These are phyloP conservation scores for Chaetomiaceae sp. DNA, from an alignment of 2,329 filamentous ascomycete genomes.

Conservation along the genomic window DNA sequence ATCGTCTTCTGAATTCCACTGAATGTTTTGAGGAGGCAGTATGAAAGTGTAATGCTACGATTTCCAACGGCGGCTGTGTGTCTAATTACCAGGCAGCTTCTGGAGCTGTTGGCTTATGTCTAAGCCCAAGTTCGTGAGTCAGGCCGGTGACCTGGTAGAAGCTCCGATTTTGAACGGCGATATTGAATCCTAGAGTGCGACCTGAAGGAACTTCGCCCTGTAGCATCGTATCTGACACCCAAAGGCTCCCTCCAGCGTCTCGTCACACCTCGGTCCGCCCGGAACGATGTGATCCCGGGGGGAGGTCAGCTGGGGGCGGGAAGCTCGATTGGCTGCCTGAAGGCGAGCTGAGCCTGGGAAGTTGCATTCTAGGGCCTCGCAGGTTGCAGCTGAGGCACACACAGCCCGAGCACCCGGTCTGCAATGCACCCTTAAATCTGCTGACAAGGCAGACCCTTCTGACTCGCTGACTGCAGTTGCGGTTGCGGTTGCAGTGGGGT, in stretches of 20 bases:
- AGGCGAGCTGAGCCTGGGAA: conserved; percentile 8
- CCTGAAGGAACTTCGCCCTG: background rate
- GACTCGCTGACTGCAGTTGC: background rate
- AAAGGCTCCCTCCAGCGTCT: background rate
- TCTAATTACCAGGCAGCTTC: too few species aligned
- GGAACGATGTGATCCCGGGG: conserved; percentile 1
- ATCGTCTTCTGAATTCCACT: too few species aligned
- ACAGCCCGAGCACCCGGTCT: background rate
- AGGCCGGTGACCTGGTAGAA: too few species aligned
- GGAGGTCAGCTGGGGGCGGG: background rate
- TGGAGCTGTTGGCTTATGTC: too few species aligned
- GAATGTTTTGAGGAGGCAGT: too few species aligned
- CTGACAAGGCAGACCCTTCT: conserved; percentile 4
- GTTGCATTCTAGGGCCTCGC: conserved; percentile 9
- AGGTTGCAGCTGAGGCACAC: conserved; percentile 12
- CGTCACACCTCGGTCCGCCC: background rate
- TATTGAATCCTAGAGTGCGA: too few species aligned
- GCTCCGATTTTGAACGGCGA: too few species aligned
- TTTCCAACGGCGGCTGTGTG: too few species aligned
- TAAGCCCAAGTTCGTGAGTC: too few species aligned
- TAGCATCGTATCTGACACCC: background rate
- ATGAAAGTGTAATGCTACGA: too few species aligned
- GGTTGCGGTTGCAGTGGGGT: too few species aligned
- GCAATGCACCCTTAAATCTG: background rate
- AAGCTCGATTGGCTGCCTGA: conserved; percentile 3